Evolutionary conservation across 768 basidiomycete species (phyloP).

Genomic region (Leucogyrophana mollusca): DNA sequence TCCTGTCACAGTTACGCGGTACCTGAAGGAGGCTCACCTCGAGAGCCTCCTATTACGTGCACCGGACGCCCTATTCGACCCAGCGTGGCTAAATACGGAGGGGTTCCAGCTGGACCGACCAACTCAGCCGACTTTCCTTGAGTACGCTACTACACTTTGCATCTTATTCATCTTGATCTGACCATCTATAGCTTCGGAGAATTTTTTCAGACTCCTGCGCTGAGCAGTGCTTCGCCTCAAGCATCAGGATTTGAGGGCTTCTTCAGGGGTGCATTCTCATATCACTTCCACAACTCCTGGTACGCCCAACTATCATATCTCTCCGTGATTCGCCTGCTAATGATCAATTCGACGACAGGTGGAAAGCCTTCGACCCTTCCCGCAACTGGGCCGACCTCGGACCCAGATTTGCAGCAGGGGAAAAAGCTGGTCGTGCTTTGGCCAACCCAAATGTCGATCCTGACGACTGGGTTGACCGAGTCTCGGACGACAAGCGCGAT

Average conservation of each 20-base stretch:
- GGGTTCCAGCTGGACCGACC: slow-evolving; percentile 87
- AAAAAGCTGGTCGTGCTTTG: slow-evolving; percentile 55
- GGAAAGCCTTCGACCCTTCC: slow-evolving; percentile 86
- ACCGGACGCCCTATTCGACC: slow-evolving; percentile 91
- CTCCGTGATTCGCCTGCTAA: background rate
- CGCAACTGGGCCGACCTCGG: slow-evolving; percentile 94
- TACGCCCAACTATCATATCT: slow-evolving; percentile 27
- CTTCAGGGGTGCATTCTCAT: slow-evolving; percentile 90
- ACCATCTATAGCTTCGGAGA: slow-evolving; percentile 61
- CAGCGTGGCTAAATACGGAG: slow-evolving; percentile 93
- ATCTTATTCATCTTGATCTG: no score
- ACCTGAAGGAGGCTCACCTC: slow-evolving; percentile 79
- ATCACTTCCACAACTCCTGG: slow-evolving; percentile 96
- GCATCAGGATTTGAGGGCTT: slow-evolving; percentile 88
- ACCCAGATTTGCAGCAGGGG: slow-evolving; percentile 69
- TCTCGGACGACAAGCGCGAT: slow-evolving; percentile 68
- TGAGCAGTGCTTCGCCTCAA: slow-evolving; percentile 74
- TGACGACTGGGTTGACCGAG: slow-evolving; percentile 31
- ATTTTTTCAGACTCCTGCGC: slow-evolving; percentile 74
- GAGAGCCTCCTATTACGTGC: slow-evolving; percentile 75
- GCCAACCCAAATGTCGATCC: slow-evolving; percentile 18
- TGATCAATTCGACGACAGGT: slow-evolving; percentile 49
- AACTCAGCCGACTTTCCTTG: slow-evolving; percentile 88
- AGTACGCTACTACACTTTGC: slow-evolving; percentile 56
- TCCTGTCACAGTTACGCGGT: slow-evolving; percentile 86